These are phyloP conservation scores for Rhytidiadelphus loreus DNA, from an alignment of 225 moss, liverwort and hornwort species.

Conservation along the genomic window DNA sequence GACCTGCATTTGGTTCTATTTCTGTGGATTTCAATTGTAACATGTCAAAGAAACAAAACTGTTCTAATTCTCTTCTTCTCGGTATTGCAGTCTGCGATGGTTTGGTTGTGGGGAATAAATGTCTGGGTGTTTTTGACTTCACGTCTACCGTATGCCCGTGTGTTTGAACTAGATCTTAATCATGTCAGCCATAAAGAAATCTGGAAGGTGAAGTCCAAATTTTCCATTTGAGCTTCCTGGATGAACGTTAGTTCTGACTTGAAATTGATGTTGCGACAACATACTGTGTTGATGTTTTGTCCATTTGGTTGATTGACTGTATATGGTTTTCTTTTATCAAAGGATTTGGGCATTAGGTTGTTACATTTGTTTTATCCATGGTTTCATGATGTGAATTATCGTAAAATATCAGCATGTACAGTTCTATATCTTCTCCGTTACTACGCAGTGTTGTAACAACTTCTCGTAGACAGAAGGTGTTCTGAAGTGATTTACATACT, in stretches of 20 bases:
- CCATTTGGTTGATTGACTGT: background rate
- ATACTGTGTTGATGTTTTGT: background rate
- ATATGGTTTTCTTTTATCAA: background rate
- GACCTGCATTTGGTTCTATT: background rate
- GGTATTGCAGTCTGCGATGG: conserved; percentile 77
- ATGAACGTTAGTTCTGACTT: background rate
- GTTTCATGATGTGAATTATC: background rate
- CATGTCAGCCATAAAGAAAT: conserved; percentile 83
- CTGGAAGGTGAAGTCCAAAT: conserved; percentile 64
- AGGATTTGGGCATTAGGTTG: background rate
- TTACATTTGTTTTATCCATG: background rate
- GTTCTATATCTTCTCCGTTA: background rate
- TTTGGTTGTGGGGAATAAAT: conserved; percentile 96
- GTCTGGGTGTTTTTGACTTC: conserved; percentile 66
- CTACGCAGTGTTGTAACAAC: background rate
- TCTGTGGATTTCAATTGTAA: background rate
- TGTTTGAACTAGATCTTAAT: conserved; percentile 88
- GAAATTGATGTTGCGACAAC: background rate
- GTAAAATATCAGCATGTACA: background rate
- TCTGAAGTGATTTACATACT: background rate
- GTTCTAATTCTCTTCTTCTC: conserved; percentile 2
- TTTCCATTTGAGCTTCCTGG: background rate
- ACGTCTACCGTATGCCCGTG: conserved; percentile 70
- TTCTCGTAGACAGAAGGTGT: background rate
- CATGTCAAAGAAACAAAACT: background rate